phyloP scores from a whole-genome alignment of 176 grass and related monocot genomes.

The Zea luxurians region DNA sequence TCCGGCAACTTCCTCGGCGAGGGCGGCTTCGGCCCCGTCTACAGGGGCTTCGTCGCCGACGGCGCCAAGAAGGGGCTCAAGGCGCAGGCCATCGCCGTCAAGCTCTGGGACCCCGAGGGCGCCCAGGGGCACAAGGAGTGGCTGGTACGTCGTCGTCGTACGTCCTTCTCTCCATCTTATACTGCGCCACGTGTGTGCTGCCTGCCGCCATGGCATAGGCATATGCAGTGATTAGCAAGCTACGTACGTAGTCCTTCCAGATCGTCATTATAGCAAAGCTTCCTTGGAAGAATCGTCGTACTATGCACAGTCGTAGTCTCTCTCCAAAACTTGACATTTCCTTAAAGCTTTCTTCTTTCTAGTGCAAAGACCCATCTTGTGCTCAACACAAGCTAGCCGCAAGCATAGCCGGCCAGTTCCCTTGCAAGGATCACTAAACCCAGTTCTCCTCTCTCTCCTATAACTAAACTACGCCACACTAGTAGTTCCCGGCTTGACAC shows the following conservation, averaged over 20 bases:
- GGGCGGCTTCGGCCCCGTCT: conserved; percentile 73
- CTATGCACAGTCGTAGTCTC: background rate
- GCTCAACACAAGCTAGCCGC: conserved; percentile 33
- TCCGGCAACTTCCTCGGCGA: conserved; percentile 73
- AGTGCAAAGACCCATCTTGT: conserved; percentile 42
- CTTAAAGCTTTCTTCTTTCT: conserved; percentile 40
- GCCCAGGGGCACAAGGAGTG: conserved; percentile 75
- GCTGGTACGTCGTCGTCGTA: conserved; percentile 59
- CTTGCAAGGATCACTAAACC: conserved; percentile 44
- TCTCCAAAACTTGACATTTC: background rate
- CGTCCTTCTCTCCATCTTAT: too few species aligned
- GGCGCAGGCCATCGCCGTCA: conserved; percentile 67
- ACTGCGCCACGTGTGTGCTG: too few species aligned
- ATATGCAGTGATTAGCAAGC: too few species aligned
- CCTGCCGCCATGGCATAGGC: too few species aligned
- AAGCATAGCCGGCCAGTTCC: conserved; percentile 13
- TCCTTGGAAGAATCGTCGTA: conserved; percentile 33
- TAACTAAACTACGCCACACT: background rate
- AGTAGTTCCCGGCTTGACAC: background rate
- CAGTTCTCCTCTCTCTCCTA: background rate
- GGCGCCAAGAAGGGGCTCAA: conserved; percentile 59
- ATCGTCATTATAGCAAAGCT: background rate
- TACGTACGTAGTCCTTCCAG: background rate
- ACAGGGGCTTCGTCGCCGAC: conserved; percentile 64
- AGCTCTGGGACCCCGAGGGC: conserved; percentile 75